Conservation (phyloP, 2,329 filamentous ascomycete species). For the Shiraia sp. region DNA sequence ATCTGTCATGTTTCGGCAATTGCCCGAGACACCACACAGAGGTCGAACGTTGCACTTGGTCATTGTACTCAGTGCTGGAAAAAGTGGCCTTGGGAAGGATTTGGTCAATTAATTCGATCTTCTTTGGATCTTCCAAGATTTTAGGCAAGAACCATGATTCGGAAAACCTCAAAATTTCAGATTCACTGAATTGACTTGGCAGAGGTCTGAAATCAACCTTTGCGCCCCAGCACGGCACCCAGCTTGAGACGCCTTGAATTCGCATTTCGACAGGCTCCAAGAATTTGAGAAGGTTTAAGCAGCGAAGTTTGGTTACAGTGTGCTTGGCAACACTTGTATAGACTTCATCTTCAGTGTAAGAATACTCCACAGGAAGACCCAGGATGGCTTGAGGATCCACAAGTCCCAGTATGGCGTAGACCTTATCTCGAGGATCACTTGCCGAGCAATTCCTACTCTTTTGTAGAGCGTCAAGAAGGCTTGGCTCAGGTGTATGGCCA, state of each 20-base stretch:
- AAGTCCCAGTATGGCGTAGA: background rate
- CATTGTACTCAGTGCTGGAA: too few species aligned
- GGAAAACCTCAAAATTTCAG: background rate
- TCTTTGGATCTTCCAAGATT: background rate
- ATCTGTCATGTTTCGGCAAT: too few species aligned
- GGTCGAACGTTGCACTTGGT: too few species aligned
- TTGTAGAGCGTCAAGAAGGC: conserved; percentile 8
- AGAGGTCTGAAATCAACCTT: background rate
- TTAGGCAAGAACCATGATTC: background rate
- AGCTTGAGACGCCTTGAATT: background rate
- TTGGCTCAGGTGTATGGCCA: background rate
- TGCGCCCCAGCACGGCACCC: background rate
- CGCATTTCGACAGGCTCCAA: background rate
- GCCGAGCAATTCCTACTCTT: conserved; percentile 8
- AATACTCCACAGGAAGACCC: background rate
- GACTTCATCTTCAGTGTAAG: background rate
- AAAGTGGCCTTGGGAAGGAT: too few species aligned
- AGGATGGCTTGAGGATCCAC: background rate
- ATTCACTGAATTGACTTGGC: background rate
- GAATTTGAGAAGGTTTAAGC: background rate
- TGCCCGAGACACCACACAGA: too few species aligned
- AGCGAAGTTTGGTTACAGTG: background rate
- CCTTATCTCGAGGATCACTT: conserved; percentile 14
- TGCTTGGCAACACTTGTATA: background rate
- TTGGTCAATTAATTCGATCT: too few species aligned